A percentile compares a stretch with the other conserved stretches of the same genome.
These are phyloP conservation scores for Hypoxylon sp. DNA, from an alignment of 2,329 filamentous ascomycete species.

Conservation along the genomic window DNA sequence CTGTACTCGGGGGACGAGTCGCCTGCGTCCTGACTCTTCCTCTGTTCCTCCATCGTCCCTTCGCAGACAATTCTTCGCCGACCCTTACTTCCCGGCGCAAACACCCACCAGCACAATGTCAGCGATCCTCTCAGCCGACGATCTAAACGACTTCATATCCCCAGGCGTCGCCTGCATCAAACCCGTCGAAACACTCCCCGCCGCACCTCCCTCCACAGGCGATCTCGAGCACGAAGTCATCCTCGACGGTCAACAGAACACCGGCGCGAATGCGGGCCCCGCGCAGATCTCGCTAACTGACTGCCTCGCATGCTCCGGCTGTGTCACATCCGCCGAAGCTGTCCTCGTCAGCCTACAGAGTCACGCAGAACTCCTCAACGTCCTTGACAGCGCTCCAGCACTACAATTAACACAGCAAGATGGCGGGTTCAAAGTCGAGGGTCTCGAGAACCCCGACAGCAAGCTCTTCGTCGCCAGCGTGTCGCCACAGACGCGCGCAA, in stretches of 20 bases:
- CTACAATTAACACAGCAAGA: conserved; percentile 55
- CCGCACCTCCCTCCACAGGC: conserved; percentile 60
- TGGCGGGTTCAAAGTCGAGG: conserved; percentile 58
- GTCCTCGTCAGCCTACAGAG: conserved; percentile 96
- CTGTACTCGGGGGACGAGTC: conserved; percentile 25
- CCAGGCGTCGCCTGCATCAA: conserved; percentile 99
- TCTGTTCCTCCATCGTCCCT: not conserved
- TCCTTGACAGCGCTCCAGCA: conserved; percentile 76
- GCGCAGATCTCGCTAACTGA: conserved; percentile 97
- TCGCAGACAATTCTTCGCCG: not conserved
- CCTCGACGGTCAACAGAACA: conserved; percentile 78
- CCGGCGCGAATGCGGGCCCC: conserved; percentile 69
- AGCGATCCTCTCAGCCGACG: conserved; percentile 95
- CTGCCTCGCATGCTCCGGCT: conserved; percentile 96
- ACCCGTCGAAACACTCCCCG: conserved; percentile 90
- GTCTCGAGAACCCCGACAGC: conserved; percentile 70
- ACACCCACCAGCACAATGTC: conserved; percentile 74
- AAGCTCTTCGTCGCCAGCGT: conserved; percentile 93
- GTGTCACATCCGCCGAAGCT: conserved; percentile 96
- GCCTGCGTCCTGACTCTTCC: conserved; percentile 18
- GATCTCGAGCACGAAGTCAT: conserved; percentile 83
- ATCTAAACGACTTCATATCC: conserved; percentile 98
- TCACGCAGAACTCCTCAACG: conserved; percentile 88
- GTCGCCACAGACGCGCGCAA: conserved; percentile 90
- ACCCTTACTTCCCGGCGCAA: not conserved